phyloP scores from a whole-genome alignment of 345 rosid genomes.

The Salix suchowensis region DNA sequence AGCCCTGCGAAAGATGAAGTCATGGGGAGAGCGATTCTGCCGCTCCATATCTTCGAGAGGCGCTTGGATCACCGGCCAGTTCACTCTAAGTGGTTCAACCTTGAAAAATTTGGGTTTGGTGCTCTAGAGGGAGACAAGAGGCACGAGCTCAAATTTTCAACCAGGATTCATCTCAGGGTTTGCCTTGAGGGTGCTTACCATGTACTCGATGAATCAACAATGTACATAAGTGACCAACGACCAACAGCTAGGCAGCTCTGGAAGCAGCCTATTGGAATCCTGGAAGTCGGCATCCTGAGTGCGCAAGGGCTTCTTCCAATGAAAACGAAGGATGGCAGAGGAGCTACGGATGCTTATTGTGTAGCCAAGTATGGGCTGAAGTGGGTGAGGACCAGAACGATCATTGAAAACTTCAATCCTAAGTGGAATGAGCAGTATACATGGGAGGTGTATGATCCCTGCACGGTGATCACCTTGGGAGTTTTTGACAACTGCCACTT shows the following conservation, averaged over 20 bases:
- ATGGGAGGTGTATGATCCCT: slow-evolving; percentile 36
- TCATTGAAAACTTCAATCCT: slow-evolving; percentile 26
- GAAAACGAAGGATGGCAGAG: slow-evolving; percentile 23
- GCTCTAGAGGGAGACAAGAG: slow-evolving; percentile 24
- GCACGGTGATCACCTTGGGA: slow-evolving; percentile 32
- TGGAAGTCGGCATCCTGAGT: slow-evolving; percentile 30
- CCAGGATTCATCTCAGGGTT: slow-evolving; percentile 31
- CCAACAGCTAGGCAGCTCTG: slow-evolving; percentile 34
- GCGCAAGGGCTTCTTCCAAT: slow-evolving; percentile 30
- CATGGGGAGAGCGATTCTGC: slow-evolving; percentile 8
- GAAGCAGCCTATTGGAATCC: slow-evolving; percentile 27
- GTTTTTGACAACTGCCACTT: slow-evolving; percentile 33
- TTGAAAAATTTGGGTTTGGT: slow-evolving; percentile 27
- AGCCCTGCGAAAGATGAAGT: slow-evolving; percentile 24
- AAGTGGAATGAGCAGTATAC: slow-evolving; percentile 38
- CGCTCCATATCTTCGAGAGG: slow-evolving; percentile 23
- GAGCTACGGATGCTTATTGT: slow-evolving; percentile 27
- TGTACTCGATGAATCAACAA: slow-evolving; percentile 31
- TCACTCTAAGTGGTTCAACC: slow-evolving; percentile 26
- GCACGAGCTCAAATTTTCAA: slow-evolving; percentile 26
- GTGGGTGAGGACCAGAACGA: slow-evolving; percentile 33
- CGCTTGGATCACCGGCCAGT: slow-evolving; percentile 29
- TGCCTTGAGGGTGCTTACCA: slow-evolving; percentile 34
- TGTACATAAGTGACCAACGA: slow-evolving; percentile 25
- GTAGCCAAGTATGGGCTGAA: slow-evolving; percentile 32